Conservation (phyloP, 306 rosid genomes). For the Prunus dulcis region DNA sequence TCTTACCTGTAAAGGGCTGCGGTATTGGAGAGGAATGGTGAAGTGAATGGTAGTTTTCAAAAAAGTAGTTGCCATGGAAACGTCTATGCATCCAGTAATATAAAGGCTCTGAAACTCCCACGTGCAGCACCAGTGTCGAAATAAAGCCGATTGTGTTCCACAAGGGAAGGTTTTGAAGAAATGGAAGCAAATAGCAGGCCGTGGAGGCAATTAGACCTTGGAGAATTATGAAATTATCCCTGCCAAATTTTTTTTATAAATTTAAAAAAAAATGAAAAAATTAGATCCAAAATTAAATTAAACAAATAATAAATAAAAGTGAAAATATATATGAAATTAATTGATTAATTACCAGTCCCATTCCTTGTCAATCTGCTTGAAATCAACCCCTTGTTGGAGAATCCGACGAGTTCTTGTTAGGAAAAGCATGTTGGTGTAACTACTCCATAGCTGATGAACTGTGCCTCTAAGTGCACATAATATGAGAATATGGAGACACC, state of each 20-base stretch:
- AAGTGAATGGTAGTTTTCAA: slow-evolving; percentile 62
- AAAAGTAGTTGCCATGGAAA: slow-evolving; percentile 53
- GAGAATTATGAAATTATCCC: slow-evolving; percentile 91
- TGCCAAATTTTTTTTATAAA: slow-evolving; percentile 6
- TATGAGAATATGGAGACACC: slow-evolving; percentile 66
- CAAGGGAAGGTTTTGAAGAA: slow-evolving; percentile 53
- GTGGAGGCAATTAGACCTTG: slow-evolving; percentile 51
- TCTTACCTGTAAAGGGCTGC: slow-evolving; percentile 58
- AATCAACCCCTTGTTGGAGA: slow-evolving; percentile 63
- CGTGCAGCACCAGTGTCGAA: slow-evolving; percentile 54
- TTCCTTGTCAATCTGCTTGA: slow-evolving; percentile 83
- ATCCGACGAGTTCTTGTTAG: slow-evolving; percentile 58
- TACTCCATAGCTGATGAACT: slow-evolving; percentile 45
- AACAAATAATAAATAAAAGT: not conserved
- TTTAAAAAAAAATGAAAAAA: not conserved
- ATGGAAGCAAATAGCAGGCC: slow-evolving; percentile 47
- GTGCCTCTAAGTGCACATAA: slow-evolving; percentile 43
- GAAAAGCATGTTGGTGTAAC: slow-evolving; percentile 59
- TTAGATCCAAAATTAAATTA: not conserved
- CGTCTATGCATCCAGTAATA: slow-evolving; percentile 67
- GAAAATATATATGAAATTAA: not conserved
- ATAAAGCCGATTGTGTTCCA: slow-evolving; percentile 67
- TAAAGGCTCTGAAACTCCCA: slow-evolving; percentile 79
- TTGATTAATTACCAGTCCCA: slow-evolving; percentile 72
- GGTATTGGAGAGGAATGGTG: slow-evolving; percentile 86